These are phyloP conservation scores for Pelargonium cotyledonis DNA, from an alignment of 441 rosid genomes.

Conservation along the genomic window DNA sequence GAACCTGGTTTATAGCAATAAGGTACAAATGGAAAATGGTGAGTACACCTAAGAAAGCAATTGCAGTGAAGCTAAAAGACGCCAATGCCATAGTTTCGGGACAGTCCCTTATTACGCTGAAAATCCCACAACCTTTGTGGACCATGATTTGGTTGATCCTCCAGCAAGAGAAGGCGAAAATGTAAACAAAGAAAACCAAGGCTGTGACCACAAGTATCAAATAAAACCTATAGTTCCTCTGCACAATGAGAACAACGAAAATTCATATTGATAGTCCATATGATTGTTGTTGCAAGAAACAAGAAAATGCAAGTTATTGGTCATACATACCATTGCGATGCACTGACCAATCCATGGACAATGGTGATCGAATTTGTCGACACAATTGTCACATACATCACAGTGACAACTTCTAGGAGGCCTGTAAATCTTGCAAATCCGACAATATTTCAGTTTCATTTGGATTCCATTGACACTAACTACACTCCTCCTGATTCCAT, in stretches of 20 bases:
- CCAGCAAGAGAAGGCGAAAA: conserved; percentile 35
- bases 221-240: conserved; percentile 46
- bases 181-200: conserved; percentile 31
- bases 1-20: conserved; percentile 43
- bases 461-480: conserved; percentile 31
- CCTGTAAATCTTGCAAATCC: conserved; percentile 36
- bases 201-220: conserved; percentile 32
- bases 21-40: conserved; percentile 34
- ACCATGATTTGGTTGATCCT: conserved; percentile 28
- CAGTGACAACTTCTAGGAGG: conserved; percentile 53
- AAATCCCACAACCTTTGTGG: conserved; percentile 17
- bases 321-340: conserved; percentile 36
- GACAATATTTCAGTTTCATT: conserved; percentile 39
- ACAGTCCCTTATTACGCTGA: conserved; percentile 21
- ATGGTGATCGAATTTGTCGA: conserved; percentile 51
- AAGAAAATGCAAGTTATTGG: too few relatives aligned
- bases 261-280: too few relatives aligned
- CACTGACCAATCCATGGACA: conserved; percentile 62
- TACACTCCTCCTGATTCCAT: conserved; percentile 24
- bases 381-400: conserved; percentile 43
- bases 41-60: conserved; percentile 39
- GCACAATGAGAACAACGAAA: conserved; percentile 15
- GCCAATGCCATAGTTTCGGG: conserved; percentile 33
- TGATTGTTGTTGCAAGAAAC: too few relatives aligned
- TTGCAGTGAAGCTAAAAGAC: conserved; percentile 32